Percentiles rank a stretch among this genome's conserved stretches.
These are phyloP conservation scores for Chrysosporium queenslandicum DNA, from an alignment of 2,329 filamentous ascomycete species.

Conservation along the genomic window DNA sequence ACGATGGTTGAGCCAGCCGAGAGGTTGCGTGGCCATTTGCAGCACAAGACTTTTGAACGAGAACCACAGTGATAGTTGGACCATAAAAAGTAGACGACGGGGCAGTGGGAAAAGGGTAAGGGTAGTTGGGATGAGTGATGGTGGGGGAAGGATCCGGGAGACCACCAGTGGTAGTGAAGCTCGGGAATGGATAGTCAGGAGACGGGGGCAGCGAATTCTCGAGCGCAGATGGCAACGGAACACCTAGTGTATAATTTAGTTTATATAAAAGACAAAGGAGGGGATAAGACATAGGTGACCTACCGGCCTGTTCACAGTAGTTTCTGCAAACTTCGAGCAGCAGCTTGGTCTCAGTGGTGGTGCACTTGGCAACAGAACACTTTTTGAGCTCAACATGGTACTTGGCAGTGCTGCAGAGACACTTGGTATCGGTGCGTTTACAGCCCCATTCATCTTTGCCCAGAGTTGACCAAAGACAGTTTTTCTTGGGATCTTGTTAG, in stretches of 20 bases:
- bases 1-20: background rate
- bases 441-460: constrained; percentile 11
- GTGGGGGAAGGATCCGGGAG: background rate
- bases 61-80: background rate
- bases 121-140: background rate
- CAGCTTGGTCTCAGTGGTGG: constrained; percentile 5
- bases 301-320: constrained; percentile 12
- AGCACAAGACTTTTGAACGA: background rate
- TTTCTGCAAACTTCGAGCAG: constrained; percentile 11
- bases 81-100: background rate
- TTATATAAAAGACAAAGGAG: background rate
- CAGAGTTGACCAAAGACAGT: constrained; percentile 11
- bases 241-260: background rate
- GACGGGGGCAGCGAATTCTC: background rate
- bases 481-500: constrained; percentile 8
- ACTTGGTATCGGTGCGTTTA: background rate
- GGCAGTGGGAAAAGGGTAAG: background rate
- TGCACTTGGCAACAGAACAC: constrained; percentile 12
- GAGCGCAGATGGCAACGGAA: background rate
- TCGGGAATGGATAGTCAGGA: background rate
- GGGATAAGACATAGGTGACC: background rate
- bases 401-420: constrained; percentile 12
- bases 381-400: constrained; percentile 11
- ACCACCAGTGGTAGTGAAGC: background rate
- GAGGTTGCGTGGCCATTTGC: background rate